These are phyloP conservation scores for Aspergillus fijiensis DNA, from an alignment of 2,329 filamentous ascomycete genomes.

Conservation along the genomic window DNA sequence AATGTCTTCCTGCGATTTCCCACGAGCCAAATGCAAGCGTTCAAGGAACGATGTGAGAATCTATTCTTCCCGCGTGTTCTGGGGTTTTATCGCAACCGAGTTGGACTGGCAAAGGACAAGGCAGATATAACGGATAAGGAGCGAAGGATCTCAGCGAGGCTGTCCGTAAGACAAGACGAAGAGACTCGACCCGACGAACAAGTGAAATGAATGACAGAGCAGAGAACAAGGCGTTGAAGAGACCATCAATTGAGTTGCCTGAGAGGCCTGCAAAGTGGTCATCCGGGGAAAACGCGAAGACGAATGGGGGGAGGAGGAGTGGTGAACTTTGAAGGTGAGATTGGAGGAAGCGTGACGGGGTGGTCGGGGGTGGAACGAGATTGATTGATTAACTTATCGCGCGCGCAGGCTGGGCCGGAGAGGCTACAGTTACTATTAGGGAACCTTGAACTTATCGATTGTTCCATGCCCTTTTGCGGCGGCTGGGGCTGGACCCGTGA, in stretches of 20 bases:
- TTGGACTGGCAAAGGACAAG: neutral
- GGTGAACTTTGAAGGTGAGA: neutral
- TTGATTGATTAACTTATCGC: neutral
- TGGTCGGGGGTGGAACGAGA: neutral
- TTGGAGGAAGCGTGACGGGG: neutral
- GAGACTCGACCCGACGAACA: constrained; percentile 1
- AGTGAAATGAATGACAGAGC: neutral
- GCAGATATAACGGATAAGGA: constrained; percentile 13
- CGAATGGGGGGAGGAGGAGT: neutral
- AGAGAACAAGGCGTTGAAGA: neutral
- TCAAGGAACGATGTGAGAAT: constrained; percentile 1
- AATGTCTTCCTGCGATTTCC: constrained; percentile 17
- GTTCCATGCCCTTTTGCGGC: neutral
- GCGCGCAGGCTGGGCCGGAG: no score
- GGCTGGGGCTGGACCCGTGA: neutral
- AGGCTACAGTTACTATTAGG: neutral
- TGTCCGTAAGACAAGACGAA: constrained; percentile 6
- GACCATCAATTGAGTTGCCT: neutral
- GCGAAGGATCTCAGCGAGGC: constrained; percentile 16
- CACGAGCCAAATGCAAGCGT: constrained; percentile 9
- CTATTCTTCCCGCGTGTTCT: constrained; percentile 3
- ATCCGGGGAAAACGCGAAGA: neutral
- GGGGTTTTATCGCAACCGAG: neutral
- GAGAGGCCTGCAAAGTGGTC: neutral
- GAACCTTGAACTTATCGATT: neutral